Conservation (phyloP, 805 yeast species). For the Sugiyamaella boreocaroliniensis region DNA sequence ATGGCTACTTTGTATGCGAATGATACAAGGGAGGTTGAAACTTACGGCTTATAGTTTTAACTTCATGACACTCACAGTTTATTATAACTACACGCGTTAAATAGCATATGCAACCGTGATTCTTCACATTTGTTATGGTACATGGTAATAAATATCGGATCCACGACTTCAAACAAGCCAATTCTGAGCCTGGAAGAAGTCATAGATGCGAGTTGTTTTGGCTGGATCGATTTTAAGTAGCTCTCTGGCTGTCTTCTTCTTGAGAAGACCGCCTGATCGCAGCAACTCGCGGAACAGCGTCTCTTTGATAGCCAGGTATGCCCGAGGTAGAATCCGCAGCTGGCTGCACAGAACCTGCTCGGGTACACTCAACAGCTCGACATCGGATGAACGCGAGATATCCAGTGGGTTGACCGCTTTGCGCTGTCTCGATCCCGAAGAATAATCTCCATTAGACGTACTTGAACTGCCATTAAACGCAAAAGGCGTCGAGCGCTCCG, state of each 20-base stretch:
- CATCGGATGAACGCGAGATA: conserved; percentile 64
- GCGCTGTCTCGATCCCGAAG: neutral
- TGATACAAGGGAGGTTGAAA: too few species aligned
- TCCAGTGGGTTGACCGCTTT: conserved; percentile 34
- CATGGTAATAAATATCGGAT: conserved; percentile 5
- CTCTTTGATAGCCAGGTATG: conserved; percentile 88
- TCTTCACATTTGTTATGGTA: conserved; percentile 1
- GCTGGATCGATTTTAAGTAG: conserved; percentile 75
- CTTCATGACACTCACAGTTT: too few species aligned
- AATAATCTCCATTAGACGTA: neutral
- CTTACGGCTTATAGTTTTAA: too few species aligned
- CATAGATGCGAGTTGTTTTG: conserved; percentile 83
- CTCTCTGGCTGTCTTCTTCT: conserved; percentile 80
- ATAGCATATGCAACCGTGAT: neutral
- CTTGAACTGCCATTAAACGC: neutral
- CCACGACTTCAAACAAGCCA: conserved; percentile 47
- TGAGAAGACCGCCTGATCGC: conserved; percentile 74
- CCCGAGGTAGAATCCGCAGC: conserved; percentile 82
- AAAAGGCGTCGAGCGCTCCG: neutral
- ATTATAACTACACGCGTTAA: too few species aligned
- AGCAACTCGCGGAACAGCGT: conserved; percentile 80
- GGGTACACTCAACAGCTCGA: conserved; percentile 72
- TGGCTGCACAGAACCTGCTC: conserved; percentile 82
- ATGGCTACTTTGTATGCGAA: too few species aligned
- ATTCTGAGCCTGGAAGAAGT: conserved; percentile 85